Conservation (phyloP, 345 rosid genomes). For the Syzygium grande region DNA sequence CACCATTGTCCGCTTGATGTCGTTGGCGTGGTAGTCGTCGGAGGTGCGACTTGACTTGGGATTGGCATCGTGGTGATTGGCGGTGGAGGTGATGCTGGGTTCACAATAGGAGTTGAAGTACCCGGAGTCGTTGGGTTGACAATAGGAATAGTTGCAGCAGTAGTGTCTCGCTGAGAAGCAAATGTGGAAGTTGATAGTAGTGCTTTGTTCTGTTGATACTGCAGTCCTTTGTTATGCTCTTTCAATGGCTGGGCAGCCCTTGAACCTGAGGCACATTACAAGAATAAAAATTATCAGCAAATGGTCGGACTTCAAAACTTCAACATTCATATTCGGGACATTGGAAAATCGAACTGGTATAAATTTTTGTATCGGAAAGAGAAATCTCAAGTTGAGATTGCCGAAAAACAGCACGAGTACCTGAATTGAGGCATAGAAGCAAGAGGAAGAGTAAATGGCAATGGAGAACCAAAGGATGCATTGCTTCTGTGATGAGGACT, state of each 20-base stretch:
- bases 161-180: conserved; percentile 15
- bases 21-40: background rate
- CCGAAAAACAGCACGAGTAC: conserved; percentile 12
- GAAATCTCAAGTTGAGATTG: background rate
- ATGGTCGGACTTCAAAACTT: background rate
- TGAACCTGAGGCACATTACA: conserved; percentile 34
- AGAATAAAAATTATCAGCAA: background rate
- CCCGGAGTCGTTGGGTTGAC: conserved; percentile 68
- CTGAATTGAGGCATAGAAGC: conserved; percentile 50
- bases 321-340: background rate
- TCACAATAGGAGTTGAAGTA: conserved; percentile 31
- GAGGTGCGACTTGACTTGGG: conserved; percentile 11
- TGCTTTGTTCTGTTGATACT: conserved; percentile 13
- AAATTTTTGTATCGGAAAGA: background rate
- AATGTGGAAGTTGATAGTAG: conserved; percentile 13
- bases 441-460: conserved; percentile 34
- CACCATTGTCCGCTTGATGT: conserved; percentile 68
- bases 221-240: conserved; percentile 7
- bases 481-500: conserved; percentile 11
- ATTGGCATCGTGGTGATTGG: conserved; percentile 30
- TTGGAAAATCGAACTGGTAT: background rate
- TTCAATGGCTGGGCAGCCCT: conserved; percentile 15
- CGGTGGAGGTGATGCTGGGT: conserved; percentile 9
- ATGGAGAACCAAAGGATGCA: conserved; percentile 32
- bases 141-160: conserved; percentile 29